A percentile compares a stretch with the other conserved stretches of the same genome.
These are phyloP conservation scores for Naganishia friedmannii DNA, from an alignment of 768 basidiomycete species.

Conservation along the genomic window DNA sequence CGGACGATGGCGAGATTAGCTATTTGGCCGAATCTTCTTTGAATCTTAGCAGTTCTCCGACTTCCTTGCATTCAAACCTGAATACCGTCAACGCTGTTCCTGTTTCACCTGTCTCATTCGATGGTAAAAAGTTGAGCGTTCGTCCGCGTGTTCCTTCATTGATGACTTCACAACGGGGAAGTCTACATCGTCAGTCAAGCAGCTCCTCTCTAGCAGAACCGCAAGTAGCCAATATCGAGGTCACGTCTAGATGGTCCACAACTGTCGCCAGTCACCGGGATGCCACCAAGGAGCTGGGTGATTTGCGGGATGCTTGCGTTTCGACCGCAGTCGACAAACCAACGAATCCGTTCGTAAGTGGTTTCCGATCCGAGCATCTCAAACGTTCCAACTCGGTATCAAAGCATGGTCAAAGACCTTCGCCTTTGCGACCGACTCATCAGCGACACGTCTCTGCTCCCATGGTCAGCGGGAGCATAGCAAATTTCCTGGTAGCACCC, in stretches of 20 bases:
- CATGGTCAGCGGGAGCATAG: slow-evolving; percentile 17
- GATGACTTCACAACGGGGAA: not conserved
- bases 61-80: not conserved
- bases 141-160: not conserved
- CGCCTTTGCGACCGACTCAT: slow-evolving; percentile 15
- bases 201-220: slow-evolving; percentile 9
- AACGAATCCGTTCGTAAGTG: not conserved
- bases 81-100: not conserved
- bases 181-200: not conserved
- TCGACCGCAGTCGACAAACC: not conserved
- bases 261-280: not conserved
- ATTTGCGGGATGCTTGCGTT: not conserved
- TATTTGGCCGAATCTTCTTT: not conserved
- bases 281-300: not conserved
- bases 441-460: slow-evolving; percentile 17
- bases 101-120: not conserved
- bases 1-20: not conserved
- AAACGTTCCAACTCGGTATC: not conserved
- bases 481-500: slow-evolving; percentile 1
- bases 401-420: not conserved
- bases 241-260: not conserved
- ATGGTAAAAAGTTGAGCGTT: not conserved
- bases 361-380: not conserved
- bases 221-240: slow-evolving; percentile 4
- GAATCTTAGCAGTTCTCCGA: not conserved